phyloP scores from a whole-genome alignment of 495 filamentous ascomycete genomes.

The Penicillium bialowiezense region DNA sequence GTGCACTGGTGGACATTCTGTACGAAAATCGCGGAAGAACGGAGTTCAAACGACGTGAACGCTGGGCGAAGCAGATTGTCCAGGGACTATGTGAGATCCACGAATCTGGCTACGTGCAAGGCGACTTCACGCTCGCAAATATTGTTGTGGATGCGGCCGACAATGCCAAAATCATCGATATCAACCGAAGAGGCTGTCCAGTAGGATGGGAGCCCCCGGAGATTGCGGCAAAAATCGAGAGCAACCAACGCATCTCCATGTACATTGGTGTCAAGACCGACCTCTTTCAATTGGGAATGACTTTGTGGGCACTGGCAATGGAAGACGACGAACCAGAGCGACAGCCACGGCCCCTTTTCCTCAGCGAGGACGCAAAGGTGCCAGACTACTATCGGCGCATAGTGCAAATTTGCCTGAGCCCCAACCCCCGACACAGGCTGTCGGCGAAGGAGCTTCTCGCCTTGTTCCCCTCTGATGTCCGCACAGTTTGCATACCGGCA shows the following conservation, averaged over 20 bases:
- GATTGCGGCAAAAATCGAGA: conserved; percentile 80
- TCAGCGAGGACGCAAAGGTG: conserved; percentile 44
- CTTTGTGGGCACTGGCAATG: conserved; percentile 87
- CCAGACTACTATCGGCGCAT: conserved; percentile 59
- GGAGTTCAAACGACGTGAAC: conserved; percentile 73
- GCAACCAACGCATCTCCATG: conserved; percentile 92
- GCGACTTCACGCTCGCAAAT: conserved; percentile 95
- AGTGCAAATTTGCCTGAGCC: conserved; percentile 57
- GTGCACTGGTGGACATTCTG: conserved; percentile 85
- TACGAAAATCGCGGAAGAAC: conserved; percentile 68
- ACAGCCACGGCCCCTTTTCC: conserved; percentile 65
- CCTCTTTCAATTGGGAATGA: conserved; percentile 94
- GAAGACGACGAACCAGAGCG: conserved; percentile 88
- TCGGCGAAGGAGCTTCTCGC: conserved; percentile 56
- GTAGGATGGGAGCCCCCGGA: conserved; percentile 98
- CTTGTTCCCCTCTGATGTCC: conserved; percentile 42
- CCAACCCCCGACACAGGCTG: conserved; percentile 51
- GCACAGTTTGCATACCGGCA: conserved; percentile 1
- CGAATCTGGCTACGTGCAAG: conserved; percentile 94
- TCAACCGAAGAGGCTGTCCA: conserved; percentile 92
- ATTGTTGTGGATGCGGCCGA: conserved; percentile 86
- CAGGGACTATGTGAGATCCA: conserved; percentile 89
- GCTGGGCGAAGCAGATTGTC: conserved; percentile 92
- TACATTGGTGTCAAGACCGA: conserved; percentile 98
- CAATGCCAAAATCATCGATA: conserved; percentile 96